A percentile compares a stretch with the other conserved stretches of the same genome.
These are phyloP conservation scores for Leersia perrieri DNA, from an alignment of 176 grass and related monocot species.

Conservation along the genomic window DNA sequence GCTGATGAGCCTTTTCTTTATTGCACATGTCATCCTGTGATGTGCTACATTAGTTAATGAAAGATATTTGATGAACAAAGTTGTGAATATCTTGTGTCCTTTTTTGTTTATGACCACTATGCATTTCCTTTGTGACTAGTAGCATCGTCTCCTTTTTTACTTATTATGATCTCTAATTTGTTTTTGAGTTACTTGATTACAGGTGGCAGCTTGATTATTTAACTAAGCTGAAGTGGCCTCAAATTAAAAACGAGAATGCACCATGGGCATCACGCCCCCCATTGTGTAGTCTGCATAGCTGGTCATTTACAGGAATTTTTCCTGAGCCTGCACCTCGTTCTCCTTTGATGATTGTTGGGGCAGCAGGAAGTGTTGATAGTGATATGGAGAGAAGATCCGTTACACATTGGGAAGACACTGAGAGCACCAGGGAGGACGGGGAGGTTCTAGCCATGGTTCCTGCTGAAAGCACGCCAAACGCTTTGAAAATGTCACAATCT, in stretches of 20 bases:
- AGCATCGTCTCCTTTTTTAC: background rate
- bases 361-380: constrained; percentile 57
- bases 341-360: constrained; percentile 39
- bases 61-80: constrained; percentile 35
- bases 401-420: constrained; percentile 78
- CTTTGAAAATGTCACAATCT: constrained; percentile 27
- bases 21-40: constrained; percentile 38
- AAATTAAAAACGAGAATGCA: constrained; percentile 64
- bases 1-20: constrained; percentile 38
- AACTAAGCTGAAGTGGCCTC: constrained; percentile 93
- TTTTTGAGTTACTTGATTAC: constrained; percentile 72
- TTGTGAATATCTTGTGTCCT: constrained; percentile 9
- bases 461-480: constrained; percentile 28
- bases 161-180: constrained; percentile 33
- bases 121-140: constrained; percentile 25
- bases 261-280: constrained; percentile 75
- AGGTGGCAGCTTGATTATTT: constrained; percentile 88
- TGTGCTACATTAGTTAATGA: constrained; percentile 36
- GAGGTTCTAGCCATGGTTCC: constrained; percentile 56
- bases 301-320: constrained; percentile 57
- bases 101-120: constrained; percentile 29
- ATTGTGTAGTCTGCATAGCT: constrained; percentile 74
- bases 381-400: constrained; percentile 73
- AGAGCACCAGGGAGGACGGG: constrained; percentile 80
- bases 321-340: constrained; percentile 46